Evolutionary conservation across 2,329 filamentous ascomycete genomes (phyloP).

Genomic region (Aspergillus floridensis): DNA sequence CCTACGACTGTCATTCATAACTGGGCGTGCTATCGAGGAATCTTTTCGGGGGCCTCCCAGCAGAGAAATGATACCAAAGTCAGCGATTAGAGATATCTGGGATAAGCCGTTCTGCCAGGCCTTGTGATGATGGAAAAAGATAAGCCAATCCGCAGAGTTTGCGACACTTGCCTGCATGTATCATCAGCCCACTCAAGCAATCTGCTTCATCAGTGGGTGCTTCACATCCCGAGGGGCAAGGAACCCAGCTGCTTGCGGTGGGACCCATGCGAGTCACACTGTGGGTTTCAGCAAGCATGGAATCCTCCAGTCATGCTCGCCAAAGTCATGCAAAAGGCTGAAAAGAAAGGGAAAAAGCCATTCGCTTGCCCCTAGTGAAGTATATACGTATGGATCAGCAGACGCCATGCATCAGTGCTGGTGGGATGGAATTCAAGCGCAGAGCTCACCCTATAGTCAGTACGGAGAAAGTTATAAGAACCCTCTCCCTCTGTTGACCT

Average conservation of each 20-base stretch:
- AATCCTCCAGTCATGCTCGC: neutral
- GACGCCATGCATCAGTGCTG: neutral
- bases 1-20: neutral
- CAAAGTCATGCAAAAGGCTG: neutral
- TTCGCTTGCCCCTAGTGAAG: neutral
- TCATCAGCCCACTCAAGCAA: neutral
- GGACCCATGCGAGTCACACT: neutral
- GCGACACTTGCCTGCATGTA: neutral
- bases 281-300: neutral
- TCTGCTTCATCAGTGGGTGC: neutral
- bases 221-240: neutral
- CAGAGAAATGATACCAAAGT: neutral
- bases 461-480: neutral
- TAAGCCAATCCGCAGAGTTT: too few species aligned
- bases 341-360: neutral
- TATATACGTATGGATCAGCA: neutral
- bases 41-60: neutral
- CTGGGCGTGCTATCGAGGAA: neutral
- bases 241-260: neutral
- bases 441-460: neutral
- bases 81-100: neutral
- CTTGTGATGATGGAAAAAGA: too few species aligned
- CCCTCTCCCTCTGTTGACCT: neutral
- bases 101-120: neutral
- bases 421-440: neutral